phyloP scores from a whole-genome alignment of 805 yeast species.

The Zygotorulaspora danielsina region DNA sequence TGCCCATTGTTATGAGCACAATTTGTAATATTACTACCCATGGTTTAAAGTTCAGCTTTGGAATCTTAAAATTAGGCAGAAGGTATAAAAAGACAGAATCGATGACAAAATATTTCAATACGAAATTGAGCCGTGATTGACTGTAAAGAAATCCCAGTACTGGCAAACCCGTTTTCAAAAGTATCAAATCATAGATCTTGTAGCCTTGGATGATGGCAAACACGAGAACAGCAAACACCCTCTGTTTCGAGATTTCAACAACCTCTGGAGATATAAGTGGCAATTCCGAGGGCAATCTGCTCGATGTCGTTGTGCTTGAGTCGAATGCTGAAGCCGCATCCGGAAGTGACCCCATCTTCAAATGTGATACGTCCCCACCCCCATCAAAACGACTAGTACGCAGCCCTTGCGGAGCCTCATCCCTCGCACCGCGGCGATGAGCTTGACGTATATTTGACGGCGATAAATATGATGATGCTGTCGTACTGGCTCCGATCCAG shows the following conservation, averaged over 20 bases:
- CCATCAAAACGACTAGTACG: too few species aligned
- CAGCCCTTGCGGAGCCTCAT: neutral
- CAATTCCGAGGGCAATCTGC: slow-evolving; percentile 2
- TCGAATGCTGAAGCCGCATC: neutral
- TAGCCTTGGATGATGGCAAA: slow-evolving; percentile 79
- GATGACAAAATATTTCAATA: slow-evolving; percentile 64
- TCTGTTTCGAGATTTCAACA: slow-evolving; percentile 72
- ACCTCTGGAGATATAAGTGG: slow-evolving; percentile 61
- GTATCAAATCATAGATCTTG: slow-evolving; percentile 68
- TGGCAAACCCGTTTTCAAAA: slow-evolving; percentile 47
- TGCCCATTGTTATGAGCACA: slow-evolving; percentile 42
- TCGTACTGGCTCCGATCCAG: slow-evolving; percentile 26
- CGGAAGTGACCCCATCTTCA: neutral
- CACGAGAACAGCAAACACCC: slow-evolving; percentile 59
- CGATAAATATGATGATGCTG: slow-evolving; percentile 10
- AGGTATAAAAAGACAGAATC: slow-evolving; percentile 69
- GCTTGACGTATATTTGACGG: slow-evolving; percentile 15
- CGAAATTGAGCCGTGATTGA: slow-evolving; percentile 52
- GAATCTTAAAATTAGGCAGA: slow-evolving; percentile 72
- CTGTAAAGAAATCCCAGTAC: slow-evolving; percentile 36
- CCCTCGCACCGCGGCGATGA: neutral
- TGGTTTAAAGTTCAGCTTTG: slow-evolving; percentile 64
- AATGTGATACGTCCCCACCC: neutral
- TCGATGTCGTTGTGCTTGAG: slow-evolving; percentile 1
- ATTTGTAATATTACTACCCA: slow-evolving; percentile 50